These are phyloP conservation scores for Tubosaeta sp. DNA, from an alignment of 768 basidiomycete genomes.

Conservation along the genomic window DNA sequence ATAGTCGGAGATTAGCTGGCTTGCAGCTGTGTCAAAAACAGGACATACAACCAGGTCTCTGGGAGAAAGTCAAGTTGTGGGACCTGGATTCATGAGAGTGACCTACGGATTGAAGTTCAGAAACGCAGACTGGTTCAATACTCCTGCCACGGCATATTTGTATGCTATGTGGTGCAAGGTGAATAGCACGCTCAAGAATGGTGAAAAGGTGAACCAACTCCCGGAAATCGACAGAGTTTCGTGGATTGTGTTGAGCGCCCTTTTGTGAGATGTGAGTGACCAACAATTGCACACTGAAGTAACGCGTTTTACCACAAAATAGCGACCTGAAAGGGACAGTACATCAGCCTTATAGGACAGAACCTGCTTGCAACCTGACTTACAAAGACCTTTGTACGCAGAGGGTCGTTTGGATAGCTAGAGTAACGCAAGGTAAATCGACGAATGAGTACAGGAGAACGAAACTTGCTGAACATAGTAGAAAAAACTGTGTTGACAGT, in stretches of 20 bases:
- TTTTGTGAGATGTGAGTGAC: background rate
- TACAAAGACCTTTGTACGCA: background rate
- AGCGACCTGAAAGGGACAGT: background rate
- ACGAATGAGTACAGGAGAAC: background rate
- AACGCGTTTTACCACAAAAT: background rate
- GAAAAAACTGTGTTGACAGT: background rate
- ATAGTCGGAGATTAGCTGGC: too few species aligned
- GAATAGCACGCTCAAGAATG: background rate
- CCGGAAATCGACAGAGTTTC: background rate
- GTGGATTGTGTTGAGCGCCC: background rate
- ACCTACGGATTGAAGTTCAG: background rate
- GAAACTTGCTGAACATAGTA: background rate
- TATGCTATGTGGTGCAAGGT: background rate
- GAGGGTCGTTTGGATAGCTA: background rate
- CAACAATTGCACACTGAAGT: background rate
- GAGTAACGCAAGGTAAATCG: background rate
- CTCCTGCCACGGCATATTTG: background rate
- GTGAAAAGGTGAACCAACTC: background rate
- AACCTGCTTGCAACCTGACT: background rate
- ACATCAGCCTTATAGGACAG: background rate
- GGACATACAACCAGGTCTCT: background rate
- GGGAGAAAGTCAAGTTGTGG: too few species aligned
- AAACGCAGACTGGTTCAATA: background rate
- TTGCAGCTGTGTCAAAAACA: background rate
- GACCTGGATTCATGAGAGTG: background rate